Conservation (phyloP, 2,329 filamentous ascomycete genomes). For the Cercospora zeae-maydis region DNA sequence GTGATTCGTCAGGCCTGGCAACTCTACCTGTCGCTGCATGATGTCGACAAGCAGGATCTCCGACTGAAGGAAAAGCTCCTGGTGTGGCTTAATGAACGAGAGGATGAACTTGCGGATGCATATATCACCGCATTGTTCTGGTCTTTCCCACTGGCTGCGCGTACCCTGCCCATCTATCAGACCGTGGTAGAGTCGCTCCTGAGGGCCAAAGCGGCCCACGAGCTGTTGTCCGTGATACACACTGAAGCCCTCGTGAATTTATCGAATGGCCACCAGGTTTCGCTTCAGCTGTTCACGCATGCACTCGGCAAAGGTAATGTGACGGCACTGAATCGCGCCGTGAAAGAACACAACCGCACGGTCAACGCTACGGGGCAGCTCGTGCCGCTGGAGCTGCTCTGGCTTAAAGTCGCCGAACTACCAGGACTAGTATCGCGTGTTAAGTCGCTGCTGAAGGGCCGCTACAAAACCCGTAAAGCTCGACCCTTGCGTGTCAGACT, state of each 20-base stretch:
- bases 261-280: conserved; percentile 14
- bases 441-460: not conserved
- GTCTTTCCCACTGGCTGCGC: conserved; percentile 22
- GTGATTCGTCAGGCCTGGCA: conserved; percentile 32
- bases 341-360: not conserved
- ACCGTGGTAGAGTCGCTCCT: conserved; percentile 22
- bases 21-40: conserved; percentile 36
- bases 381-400: conserved; percentile 8
- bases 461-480: not conserved
- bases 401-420: conserved; percentile 8
- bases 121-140: conserved; percentile 28
- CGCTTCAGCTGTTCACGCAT: conserved; percentile 9
- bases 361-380: not conserved
- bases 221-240: conserved; percentile 23
- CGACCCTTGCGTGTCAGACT: not conserved
- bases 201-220: conserved; percentile 13
- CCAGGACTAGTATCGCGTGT: not conserved
- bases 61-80: conserved; percentile 29
- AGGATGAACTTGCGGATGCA: conserved; percentile 20
- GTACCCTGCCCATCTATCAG: conserved; percentile 26
- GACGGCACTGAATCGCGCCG: not conserved
- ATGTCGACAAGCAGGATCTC: conserved; percentile 22
- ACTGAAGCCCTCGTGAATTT: conserved; percentile 30
- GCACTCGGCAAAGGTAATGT: not conserved
- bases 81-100: conserved; percentile 24